These are phyloP conservation scores for Magnaporthiopsis incrustans DNA, from an alignment of 2,329 filamentous ascomycete genomes.

Conservation along the genomic window DNA sequence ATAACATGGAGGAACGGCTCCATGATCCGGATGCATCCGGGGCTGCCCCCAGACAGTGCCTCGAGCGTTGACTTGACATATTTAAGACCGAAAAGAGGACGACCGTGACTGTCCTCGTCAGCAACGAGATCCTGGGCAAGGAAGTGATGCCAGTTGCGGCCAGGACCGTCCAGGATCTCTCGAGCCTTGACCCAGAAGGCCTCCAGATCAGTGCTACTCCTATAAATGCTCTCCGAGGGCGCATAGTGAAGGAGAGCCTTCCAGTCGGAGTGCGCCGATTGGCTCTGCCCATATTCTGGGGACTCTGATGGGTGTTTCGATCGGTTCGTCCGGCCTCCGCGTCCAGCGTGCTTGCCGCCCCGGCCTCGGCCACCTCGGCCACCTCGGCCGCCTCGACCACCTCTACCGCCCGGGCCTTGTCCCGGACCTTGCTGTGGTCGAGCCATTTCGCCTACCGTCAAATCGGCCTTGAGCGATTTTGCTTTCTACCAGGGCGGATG, in stretches of 20 bases:
- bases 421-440: no score
- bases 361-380: no score
- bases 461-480: no score
- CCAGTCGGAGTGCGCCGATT: not conserved
- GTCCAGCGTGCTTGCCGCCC: no score
- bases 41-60: not conserved
- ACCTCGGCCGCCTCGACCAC: no score
- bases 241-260: not conserved
- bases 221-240: not conserved
- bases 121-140: constrained; percentile 1
- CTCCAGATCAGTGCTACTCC: not conserved
- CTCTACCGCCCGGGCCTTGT: no score
- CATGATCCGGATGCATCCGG: constrained; percentile 9
- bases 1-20: constrained; percentile 25
- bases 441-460: no score
- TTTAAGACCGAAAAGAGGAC: not conserved
- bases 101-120: not conserved
- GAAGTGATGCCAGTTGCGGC: not conserved
- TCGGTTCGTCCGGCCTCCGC: no score
- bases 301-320: not conserved
- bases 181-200: not conserved
- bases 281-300: not conserved
- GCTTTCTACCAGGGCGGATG: no score
- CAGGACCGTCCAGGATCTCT: not conserved
- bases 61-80: not conserved